Evolutionary conservation across 108 stramenopile species (phyloP), one percentile per base, ranked within the genome.

Genomic region (Nitzschia sp.): DNA sequence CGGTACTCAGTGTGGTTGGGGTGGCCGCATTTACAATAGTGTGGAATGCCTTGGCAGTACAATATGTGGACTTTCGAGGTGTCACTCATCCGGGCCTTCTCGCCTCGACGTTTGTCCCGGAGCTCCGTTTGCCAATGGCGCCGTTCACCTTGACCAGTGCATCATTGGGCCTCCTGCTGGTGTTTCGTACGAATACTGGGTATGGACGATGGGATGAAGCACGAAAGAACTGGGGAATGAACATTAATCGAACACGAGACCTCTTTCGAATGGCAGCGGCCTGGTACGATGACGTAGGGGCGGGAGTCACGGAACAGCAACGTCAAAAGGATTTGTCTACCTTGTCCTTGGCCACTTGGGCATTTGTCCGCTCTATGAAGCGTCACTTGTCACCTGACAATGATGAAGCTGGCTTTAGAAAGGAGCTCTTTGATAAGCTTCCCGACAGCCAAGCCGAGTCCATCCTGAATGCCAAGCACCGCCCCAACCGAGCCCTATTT

Each of bases 191-290:
- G 52, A 90, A 90, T 62, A 84, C 81, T 6, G 80, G 82, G 22
- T 90, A 90, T 62, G 68, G 76, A 56, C 79, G 89, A 38, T 90
- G 89, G 89, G 85, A 90, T 75, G 89, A 90, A 64, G 89, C 89
- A 25, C 85, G 89, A 44, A 90, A 89, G 75, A 82, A 83, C 59
- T 89, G 48, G 48, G 48, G 88, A n/a, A 50, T 16, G 19, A 84
- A 80, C 57, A 72, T 76, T 46, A 85, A 90, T 70, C 85, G 85
- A 69, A 90, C 85, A 52, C 84, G 85, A 54, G 84, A 90, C 60
- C 68, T 87, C 9, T 59, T 82, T 22, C 84, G 85, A 32, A 85
- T 85, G 84, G 84, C 72, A 29, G 84, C 66, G 13, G 77, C 82
- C 26, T 85, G 72, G 61, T 90, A 86, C 44, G 85, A 81, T 47